Base-by-base conservation (phyloP, 177 flowering plant genomes). In the Vitis hybrid region DNA sequence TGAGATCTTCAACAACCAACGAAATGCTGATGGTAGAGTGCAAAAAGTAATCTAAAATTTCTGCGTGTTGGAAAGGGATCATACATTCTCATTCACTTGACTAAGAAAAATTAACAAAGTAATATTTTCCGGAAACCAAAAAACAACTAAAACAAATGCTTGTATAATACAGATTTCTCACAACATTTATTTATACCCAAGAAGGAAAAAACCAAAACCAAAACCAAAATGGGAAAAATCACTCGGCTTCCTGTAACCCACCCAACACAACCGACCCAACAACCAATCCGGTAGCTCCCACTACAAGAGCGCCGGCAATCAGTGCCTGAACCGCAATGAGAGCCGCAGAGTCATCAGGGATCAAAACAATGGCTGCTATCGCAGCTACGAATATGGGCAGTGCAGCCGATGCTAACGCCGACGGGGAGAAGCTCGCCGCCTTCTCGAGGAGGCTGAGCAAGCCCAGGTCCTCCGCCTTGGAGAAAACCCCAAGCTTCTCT, bases 201-300 rank as follows among this genome's bases (percentile, higher is more conserved):
- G 9, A 38, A 1, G 9, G 47, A 7, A 6, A 38, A 38, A 38
- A 38, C 9, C 47, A 38, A 38, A 38, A 38, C 47, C 47, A 38
- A 38, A 38, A 8, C 9, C 47, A 38, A 0, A 20, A 54, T 14
- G 15, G n/a, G 14, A 22, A 58, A 22, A 17, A 8, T 82, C 68
- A 92, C 72, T 95, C 98, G 17, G 94, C 87, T 72, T 95, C 97
- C 74, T 95, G 97, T 68, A 95, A 77, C 3, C 95, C 99, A n/a
- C 68, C 93, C 70, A 94, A 75, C 12, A 94, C 92, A 28, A 90
- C 66, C 0, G 98, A 91, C 4, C 96, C 98, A 11, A 88, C 88
- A 3, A 93, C 76, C 83, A 91, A 58, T 18, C 92, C 97, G 58
- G 71, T 86, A 5, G 89, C 90, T 0, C 85, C 89, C 3, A 79